Conservation (phyloP, 805 yeast genomes). For the Candida insectorum region DNA sequence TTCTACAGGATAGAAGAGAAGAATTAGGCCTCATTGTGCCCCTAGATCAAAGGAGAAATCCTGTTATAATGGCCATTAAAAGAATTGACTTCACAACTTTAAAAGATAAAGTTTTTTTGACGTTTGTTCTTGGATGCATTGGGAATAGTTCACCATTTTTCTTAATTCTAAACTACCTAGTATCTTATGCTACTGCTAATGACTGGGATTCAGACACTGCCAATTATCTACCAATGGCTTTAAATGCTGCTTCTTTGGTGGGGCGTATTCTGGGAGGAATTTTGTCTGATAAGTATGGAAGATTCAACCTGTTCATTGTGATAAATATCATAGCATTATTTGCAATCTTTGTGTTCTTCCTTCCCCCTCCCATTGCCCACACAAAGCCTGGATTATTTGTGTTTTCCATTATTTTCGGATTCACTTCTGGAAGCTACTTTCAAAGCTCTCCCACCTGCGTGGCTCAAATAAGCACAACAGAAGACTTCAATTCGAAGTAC, state of each 20-base stretch:
- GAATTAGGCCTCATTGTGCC: slow-evolving; percentile 3
- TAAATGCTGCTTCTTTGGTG: slow-evolving; percentile 19
- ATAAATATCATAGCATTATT: slow-evolving; percentile 13
- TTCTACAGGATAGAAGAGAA: slow-evolving; percentile 16
- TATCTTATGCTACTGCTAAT: slow-evolving; percentile 20
- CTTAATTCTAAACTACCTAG: slow-evolving; percentile 18
- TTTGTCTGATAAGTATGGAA: slow-evolving; percentile 21
- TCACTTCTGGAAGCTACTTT: slow-evolving; percentile 21
- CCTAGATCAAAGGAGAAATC: neutral
- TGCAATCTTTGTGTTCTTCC: slow-evolving; percentile 18
- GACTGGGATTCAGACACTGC: slow-evolving; percentile 15
- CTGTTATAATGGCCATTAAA: slow-evolving; percentile 11
- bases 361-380: slow-evolving; percentile 22
- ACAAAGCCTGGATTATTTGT: slow-evolving; percentile 16
- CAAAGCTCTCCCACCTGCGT: slow-evolving; percentile 19
- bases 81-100: slow-evolving; percentile 17
- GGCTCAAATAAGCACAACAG: slow-evolving; percentile 17
- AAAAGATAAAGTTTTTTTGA: slow-evolving; percentile 14
- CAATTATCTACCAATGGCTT: slow-evolving; percentile 17
- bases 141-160: slow-evolving; percentile 24
- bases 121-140: slow-evolving; percentile 17
- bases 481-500: slow-evolving; percentile 16
- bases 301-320: slow-evolving; percentile 19
- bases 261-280: slow-evolving; percentile 20
- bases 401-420: slow-evolving; percentile 20